Percentiles rank a stretch among this genome's conserved stretches.
These are phyloP conservation scores for Potentilla sterilis DNA, from an alignment of 306 rosid genomes.

Conservation along the genomic window DNA sequence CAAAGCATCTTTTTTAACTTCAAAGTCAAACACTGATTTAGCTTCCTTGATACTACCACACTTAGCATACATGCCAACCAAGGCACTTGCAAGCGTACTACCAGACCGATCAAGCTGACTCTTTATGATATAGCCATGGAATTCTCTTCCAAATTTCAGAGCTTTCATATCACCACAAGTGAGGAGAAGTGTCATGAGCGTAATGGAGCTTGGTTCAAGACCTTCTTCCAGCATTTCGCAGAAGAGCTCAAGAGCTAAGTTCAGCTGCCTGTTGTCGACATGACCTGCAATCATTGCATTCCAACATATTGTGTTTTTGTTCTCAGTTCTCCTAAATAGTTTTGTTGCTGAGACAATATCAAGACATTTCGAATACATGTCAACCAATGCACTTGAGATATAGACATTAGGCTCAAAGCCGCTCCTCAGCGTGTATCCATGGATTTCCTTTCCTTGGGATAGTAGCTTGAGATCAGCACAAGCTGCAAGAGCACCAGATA, in stretches of 20 bases:
- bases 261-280: constrained; percentile 23
- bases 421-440: constrained; percentile 36
- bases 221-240: constrained; percentile 37
- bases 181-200: constrained; percentile 35
- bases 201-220: constrained; percentile 33
- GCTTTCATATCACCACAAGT: constrained; percentile 28
- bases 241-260: constrained; percentile 35
- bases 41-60: constrained; percentile 32
- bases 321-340: constrained; percentile 27
- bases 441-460: constrained; percentile 48
- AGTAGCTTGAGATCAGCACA: constrained; percentile 40
- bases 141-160: constrained; percentile 32
- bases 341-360: constrained; percentile 26
- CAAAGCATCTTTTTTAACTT: constrained; percentile 19
- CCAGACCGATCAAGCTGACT: constrained; percentile 18
- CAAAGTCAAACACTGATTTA: constrained; percentile 30
- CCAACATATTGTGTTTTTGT: constrained; percentile 39
- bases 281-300: constrained; percentile 45
- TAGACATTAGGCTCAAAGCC: constrained; percentile 32
- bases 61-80: constrained; percentile 31
- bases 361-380: constrained; percentile 36
- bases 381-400: constrained; percentile 37
- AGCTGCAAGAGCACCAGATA: constrained; percentile 43
- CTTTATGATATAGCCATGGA: constrained; percentile 38
- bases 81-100: constrained; percentile 23